phyloP scores from a whole-genome alignment of 2,329 filamentous ascomycete genomes.

The Fusarium euwallaceae region DNA sequence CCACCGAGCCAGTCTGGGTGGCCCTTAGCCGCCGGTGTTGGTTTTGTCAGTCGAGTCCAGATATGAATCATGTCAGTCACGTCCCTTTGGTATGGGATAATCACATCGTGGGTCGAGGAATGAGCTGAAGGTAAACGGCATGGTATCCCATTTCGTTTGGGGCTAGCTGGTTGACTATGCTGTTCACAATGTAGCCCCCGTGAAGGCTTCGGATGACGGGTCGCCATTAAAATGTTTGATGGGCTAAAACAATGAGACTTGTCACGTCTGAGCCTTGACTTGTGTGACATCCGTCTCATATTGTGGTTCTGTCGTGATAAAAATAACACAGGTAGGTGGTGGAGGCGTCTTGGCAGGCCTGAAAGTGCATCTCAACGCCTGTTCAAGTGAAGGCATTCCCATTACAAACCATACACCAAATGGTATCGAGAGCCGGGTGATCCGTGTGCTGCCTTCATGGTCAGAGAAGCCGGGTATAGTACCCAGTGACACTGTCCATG shows the following conservation, averaged over 20 bases:
- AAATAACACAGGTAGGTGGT: background rate
- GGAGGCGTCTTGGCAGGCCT: background rate
- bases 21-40: slow-evolving; percentile 34
- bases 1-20: slow-evolving; percentile 24
- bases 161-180: background rate
- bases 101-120: slow-evolving; percentile 14
- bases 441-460: background rate
- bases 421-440: background rate
- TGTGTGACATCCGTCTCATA: background rate
- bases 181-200: background rate
- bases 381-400: slow-evolving; percentile 30
- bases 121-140: background rate
- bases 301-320: background rate
- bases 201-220: background rate
- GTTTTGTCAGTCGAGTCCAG: slow-evolving; percentile 33
- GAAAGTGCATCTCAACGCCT: too few relatives aligned
- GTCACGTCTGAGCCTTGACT: background rate
- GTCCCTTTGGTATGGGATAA: background rate
- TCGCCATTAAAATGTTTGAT: background rate
- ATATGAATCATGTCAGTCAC: slow-evolving; percentile 31
- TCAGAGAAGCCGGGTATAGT: background rate
- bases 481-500: background rate
- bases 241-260: background rate
- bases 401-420: background rate
- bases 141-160: background rate